Evolutionary conservation across 768 basidiomycete species (phyloP).

Genomic region (Jaapia argillacea): DNA sequence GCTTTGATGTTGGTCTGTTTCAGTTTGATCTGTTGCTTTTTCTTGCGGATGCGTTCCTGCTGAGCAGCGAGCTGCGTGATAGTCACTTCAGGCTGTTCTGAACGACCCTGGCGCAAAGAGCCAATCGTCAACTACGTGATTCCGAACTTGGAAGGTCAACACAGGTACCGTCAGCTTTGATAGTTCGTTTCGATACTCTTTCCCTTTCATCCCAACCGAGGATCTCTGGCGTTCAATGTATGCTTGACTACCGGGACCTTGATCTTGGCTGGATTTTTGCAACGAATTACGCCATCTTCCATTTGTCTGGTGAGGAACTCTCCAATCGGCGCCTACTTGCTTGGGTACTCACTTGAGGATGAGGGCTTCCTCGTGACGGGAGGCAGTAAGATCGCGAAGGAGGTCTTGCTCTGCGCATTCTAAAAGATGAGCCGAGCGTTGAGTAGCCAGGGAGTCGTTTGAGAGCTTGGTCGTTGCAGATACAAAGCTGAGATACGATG

Average conservation of each 20-base stretch:
- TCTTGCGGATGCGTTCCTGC: constrained; percentile 26
- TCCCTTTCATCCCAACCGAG: constrained; percentile 32
- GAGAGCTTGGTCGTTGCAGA: too few species aligned
- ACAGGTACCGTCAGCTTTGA: constrained; percentile 21
- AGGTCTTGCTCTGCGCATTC: constrained; percentile 28
- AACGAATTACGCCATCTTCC: constrained; percentile 16
- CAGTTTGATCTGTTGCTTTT: constrained; percentile 28
- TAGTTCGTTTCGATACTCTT: constrained; percentile 35
- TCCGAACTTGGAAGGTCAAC: constrained; percentile 13
- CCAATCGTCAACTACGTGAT: too few species aligned
- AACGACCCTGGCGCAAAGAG: too few species aligned
- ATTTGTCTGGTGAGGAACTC: constrained; percentile 23
- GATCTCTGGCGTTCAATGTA: constrained; percentile 30
- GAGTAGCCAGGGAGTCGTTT: too few species aligned
- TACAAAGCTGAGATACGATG: too few species aligned
- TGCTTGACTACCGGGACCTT: too few species aligned
- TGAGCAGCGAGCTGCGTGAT: constrained; percentile 28
- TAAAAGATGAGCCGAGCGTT: constrained; percentile 24
- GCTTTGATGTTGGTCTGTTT: constrained; percentile 35
- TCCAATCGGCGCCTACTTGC: neutral
- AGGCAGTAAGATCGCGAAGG: constrained; percentile 19
- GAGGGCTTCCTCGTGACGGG: constrained; percentile 25
- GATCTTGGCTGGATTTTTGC: too few species aligned
- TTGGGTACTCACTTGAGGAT: constrained; percentile 25
- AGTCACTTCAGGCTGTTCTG: constrained; percentile 20